These are phyloP conservation scores for Ramaria rubella DNA, from an alignment of 768 basidiomycete genomes.

Conservation along the genomic window DNA sequence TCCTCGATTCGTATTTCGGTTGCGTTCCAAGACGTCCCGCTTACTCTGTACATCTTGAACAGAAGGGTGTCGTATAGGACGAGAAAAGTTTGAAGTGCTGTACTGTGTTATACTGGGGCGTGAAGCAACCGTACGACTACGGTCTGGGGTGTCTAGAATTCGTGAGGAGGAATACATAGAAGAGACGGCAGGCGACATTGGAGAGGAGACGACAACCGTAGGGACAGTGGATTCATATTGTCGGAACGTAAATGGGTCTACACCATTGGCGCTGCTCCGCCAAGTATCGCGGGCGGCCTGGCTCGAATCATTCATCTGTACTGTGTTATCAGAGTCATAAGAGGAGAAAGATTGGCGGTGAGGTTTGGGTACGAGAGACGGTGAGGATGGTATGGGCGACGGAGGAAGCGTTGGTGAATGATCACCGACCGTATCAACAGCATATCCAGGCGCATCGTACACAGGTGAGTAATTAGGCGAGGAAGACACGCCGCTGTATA, in stretches of 20 bases:
- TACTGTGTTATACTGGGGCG: conserved; percentile 31
- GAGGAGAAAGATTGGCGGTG: background rate
- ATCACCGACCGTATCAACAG: conserved; percentile 1
- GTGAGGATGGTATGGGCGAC: background rate
- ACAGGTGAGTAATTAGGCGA: conserved; percentile 21
- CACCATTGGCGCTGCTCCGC: conserved; percentile 10
- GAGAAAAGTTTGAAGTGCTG: conserved; percentile 55
- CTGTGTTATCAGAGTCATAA: background rate
- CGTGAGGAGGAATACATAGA: background rate
- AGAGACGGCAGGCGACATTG: conserved; percentile 12
- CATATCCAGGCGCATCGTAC: background rate
- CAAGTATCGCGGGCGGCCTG: conserved; percentile 12
- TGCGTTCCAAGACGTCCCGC: conserved; percentile 49
- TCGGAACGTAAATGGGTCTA: conserved; percentile 18
- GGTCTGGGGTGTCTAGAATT: background rate
- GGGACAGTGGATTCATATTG: conserved; percentile 31
- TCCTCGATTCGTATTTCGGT: conserved; percentile 20
- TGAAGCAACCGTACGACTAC: background rate
- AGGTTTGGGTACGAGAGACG: background rate
- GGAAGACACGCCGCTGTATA: conserved; percentile 32
- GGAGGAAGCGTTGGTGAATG: background rate
- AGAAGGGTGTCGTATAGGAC: conserved; percentile 47
- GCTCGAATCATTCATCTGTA: background rate
- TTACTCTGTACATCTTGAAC: conserved; percentile 34
- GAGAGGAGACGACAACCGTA: conserved; percentile 49